These are phyloP conservation scores for Crepidotus variabilis DNA, from an alignment of 768 basidiomycete genomes.

Conservation along the genomic window DNA sequence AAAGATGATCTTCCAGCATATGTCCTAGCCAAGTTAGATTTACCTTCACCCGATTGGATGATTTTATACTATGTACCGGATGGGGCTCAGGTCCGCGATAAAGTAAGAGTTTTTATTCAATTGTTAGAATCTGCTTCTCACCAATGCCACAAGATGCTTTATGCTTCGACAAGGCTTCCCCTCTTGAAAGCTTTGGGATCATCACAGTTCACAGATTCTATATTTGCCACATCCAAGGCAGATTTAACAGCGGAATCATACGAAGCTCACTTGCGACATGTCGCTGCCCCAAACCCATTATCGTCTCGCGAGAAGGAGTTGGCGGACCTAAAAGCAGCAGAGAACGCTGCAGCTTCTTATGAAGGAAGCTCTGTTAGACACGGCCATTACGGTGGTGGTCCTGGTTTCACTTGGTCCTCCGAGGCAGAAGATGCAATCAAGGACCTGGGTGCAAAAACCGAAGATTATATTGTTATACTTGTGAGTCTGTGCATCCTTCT, in stretches of 20 bases:
- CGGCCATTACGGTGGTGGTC: conserved; percentile 53
- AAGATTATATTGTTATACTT: conserved; percentile 55
- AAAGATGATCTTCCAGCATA: conserved; percentile 69
- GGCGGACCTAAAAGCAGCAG: conserved; percentile 71
- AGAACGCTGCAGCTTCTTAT: conserved; percentile 47
- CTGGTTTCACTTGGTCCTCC: conserved; percentile 66
- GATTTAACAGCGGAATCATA: conserved; percentile 72
- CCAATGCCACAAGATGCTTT: conserved; percentile 67
- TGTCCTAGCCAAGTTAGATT: conserved; percentile 63
- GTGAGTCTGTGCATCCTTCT: conserved; percentile 38
- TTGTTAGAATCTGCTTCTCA: background rate
- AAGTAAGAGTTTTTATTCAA: conserved; percentile 41
- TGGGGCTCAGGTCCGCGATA: conserved; percentile 72
- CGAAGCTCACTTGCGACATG: conserved; percentile 65
- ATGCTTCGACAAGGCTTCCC: conserved; percentile 72
- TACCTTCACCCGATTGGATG: conserved; percentile 63
- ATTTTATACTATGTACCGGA: conserved; percentile 82
- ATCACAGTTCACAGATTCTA: conserved; percentile 60
- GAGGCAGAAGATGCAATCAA: conserved; percentile 64
- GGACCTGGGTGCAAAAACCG: conserved; percentile 46
- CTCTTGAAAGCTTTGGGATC: conserved; percentile 76
- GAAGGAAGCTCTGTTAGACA: conserved; percentile 54
- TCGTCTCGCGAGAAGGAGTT: conserved; percentile 82
- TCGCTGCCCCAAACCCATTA: conserved; percentile 76
- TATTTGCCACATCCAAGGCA: conserved; percentile 75